A percentile compares a stretch with the other conserved stretches of the same genome.
Evolutionary conservation across 768 basidiomycete genomes (phyloP).

Genomic region (Leccinum barrowsii): DNA sequence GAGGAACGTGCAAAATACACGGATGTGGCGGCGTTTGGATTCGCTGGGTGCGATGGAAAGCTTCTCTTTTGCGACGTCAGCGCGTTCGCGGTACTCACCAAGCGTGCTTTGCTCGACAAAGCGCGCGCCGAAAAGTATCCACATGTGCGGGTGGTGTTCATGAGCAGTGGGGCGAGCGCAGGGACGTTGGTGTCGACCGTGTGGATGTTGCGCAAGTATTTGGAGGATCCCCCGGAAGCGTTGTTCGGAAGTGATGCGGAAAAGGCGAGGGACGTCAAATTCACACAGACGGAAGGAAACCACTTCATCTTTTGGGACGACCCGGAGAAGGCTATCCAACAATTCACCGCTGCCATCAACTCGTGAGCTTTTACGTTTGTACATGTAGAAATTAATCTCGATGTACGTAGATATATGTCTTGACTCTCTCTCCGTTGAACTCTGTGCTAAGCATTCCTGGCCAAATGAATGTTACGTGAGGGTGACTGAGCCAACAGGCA

Average conservation of each 20-base stretch:
- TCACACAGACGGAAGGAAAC: constrained; percentile 17
- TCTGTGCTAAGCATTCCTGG: background rate
- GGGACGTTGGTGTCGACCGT: constrained; percentile 10
- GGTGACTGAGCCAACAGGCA: too few relatives aligned
- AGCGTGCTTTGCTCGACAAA: constrained; percentile 19
- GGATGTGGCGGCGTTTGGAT: background rate
- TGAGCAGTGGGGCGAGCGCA: constrained; percentile 12
- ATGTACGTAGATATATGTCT: background rate
- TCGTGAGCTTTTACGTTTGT: background rate
- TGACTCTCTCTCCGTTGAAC: background rate
- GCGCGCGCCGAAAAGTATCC: constrained; percentile 6
- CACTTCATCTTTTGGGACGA: constrained; percentile 26
- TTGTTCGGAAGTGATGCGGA: constrained; percentile 15
- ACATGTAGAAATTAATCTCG: background rate
- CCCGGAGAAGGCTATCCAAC: constrained; percentile 20
- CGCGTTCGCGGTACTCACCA: constrained; percentile 7
- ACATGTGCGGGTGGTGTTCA: constrained; percentile 15
- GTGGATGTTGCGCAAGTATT: constrained; percentile 12
- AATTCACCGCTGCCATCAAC: constrained; percentile 8
- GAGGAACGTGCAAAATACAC: constrained; percentile 14
- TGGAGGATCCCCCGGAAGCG: constrained; percentile 3
- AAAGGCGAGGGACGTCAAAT: constrained; percentile 20
- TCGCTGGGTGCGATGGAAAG: constrained; percentile 10
- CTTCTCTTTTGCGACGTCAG: constrained; percentile 10
- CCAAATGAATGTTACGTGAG: background rate